A percentile compares a stretch with the other conserved stretches of the same genome.
These are phyloP conservation scores for Debaryomyces maramus DNA, from an alignment of 805 yeast genomes.

Conservation along the genomic window DNA sequence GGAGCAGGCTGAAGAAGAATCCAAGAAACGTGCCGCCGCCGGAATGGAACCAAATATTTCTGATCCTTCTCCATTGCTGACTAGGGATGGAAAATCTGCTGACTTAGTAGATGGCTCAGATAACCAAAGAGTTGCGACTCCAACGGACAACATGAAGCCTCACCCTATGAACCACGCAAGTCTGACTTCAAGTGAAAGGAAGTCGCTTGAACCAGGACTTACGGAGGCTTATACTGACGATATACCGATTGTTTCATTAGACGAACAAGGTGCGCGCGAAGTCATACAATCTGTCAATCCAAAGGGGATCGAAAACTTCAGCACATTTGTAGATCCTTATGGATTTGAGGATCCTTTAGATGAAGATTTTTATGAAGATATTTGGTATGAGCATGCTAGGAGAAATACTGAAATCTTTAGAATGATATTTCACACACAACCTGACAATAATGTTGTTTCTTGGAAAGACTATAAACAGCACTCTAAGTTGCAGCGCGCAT, in stretches of 20 bases:
- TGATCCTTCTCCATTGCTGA: not conserved
- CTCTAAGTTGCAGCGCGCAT: conserved; percentile 59
- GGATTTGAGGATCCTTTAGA: conserved; percentile 83
- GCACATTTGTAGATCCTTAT: conserved; percentile 78
- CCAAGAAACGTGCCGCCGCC: conserved; percentile 33
- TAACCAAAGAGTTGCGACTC: conserved; percentile 8
- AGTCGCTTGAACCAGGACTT: not conserved
- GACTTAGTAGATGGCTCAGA: not conserved
- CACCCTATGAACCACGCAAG: conserved; percentile 6
- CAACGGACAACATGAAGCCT: conserved; percentile 8
- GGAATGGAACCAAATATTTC: conserved; percentile 23
- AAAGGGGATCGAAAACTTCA: conserved; percentile 32
- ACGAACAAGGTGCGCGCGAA: conserved; percentile 43
- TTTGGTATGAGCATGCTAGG: conserved; percentile 81
- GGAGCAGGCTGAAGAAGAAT: conserved; percentile 38
- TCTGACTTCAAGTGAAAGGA: conserved; percentile 4
- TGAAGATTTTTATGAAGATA: conserved; percentile 78
- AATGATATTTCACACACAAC: conserved; percentile 88
- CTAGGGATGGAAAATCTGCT: not conserved
- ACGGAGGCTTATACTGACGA: conserved; percentile 17
- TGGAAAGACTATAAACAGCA: conserved; percentile 88
- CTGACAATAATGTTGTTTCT: conserved; percentile 84
- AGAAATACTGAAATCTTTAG: conserved; percentile 81
- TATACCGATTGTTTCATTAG: conserved; percentile 45
- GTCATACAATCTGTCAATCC: conserved; percentile 41